Base-by-base conservation (phyloP, 2,329 filamentous ascomycete genomes). In the Ceratocystis ficicola region DNA sequence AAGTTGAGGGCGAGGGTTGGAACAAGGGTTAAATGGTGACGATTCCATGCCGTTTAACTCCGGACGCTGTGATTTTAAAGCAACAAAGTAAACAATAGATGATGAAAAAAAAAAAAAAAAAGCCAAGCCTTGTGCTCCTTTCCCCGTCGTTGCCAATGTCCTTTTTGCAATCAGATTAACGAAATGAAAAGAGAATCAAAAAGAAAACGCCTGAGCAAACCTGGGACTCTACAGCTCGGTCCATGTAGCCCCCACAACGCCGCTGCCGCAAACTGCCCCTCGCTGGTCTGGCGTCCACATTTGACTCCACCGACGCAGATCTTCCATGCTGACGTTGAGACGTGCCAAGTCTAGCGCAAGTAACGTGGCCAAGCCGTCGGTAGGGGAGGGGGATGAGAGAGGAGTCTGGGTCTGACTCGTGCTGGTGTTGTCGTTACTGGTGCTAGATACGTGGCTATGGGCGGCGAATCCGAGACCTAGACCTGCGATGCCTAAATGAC, bases 291-390 rank as follows among this genome's bases (percentile, higher is more conserved):
- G 68, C 28, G 68, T 68, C 41, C 70, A 67, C 68, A 71, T 68
- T 28, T 65, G 61, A 62, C 70, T 71, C 70, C 71, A 72, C 55
- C 68, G 55, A 62, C 67, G 65, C 59, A 71, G 62, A 65, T 72
- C 69, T 17, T 88, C 85, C 5, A 85, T 78, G 60, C 88, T 77
- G 66, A 88, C 25, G 36, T 68, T 68, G 46, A 68, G 62, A 25
- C 46, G 74, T 6, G 87, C 79, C 32, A 89, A 73, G 71, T 89
- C 86, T 22, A 83, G 76, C 66, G 72, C 70, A 60, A 75, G 73
- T 12, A 78, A 69, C 68, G 77, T 77, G 67, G 76, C 76, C 30
- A 78, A 71, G 64, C 77, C 76, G 3, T 74, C 74, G 10, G 68
- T 67, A 44, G 52, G 50, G 50, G 71, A 70, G 17, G 74, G 36